Conservation (phyloP, 2,329 filamentous ascomycete genomes). For the Cytospora schulzeri region DNA sequence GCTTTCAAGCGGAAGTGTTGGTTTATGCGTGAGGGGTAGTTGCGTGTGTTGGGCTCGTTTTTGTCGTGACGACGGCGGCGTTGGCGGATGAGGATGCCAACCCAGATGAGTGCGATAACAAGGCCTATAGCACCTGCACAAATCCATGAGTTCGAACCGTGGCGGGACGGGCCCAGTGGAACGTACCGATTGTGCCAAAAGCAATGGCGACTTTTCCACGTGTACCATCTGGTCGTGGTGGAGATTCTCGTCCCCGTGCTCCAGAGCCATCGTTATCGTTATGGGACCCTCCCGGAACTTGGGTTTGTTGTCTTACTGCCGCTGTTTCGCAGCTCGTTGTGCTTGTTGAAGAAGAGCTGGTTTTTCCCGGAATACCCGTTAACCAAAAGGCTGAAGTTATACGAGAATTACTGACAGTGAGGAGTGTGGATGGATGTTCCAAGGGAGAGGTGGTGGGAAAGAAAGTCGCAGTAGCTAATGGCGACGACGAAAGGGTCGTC, state of each 20-base stretch:
- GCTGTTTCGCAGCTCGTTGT: not conserved
- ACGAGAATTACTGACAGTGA: not conserved
- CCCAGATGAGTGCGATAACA: slow-evolving; percentile 22
- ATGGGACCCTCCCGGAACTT: slow-evolving; percentile 3
- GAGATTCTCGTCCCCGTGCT: not conserved
- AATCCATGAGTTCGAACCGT: not conserved
- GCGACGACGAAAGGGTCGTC: not conserved
- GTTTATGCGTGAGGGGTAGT: slow-evolving; percentile 1
- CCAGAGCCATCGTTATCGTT: not conserved
- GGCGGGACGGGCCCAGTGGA: accelerated
- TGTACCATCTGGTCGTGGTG: not conserved
- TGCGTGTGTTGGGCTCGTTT: not conserved
- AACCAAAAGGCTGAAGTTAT: not conserved
- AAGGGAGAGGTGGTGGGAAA: not conserved
- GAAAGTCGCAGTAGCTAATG: not conserved
- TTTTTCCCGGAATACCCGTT: slow-evolving; percentile 2
- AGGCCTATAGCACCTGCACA: slow-evolving; percentile 18
- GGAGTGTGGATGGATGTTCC: not conserved
- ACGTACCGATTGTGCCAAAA: slow-evolving; percentile 23
- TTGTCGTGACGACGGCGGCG: slow-evolving; percentile 12
- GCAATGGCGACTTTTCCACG: slow-evolving; percentile 23
- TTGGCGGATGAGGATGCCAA: slow-evolving; percentile 12
- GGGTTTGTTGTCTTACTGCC: not conserved
- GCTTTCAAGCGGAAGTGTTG: not conserved
- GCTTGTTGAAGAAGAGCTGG: not conserved